Evolutionary conservation across 2,329 filamentous ascomycete species (phyloP), one percentile per base, ranked within the genome.

Genomic region (Aspergillus pseudoglaucus): DNA sequence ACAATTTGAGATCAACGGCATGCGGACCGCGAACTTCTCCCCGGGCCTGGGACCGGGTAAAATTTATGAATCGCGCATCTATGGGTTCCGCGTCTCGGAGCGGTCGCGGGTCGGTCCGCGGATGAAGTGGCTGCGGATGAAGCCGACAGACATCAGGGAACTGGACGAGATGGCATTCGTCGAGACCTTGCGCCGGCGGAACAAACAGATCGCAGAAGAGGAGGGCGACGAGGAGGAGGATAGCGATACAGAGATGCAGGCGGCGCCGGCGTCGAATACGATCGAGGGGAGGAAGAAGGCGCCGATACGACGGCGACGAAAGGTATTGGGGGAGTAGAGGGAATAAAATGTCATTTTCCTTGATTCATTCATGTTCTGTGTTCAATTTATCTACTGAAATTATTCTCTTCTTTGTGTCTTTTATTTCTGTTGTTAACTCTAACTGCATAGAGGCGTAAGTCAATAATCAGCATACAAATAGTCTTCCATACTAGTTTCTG

Each of bases 1-100:
- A 56, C 78, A 78, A 2, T 52, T 70, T 12, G 66, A 69, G 50
- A 82, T 97, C 60, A 97, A 98, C 67, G 93, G 93, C 61, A 83
- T 96, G 61, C 84, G 88, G 54, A 81, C 87, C 4, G 80, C 83
- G 59, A 98, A 97, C 67, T 85, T 96, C 55, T 90, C 87, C 1
- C 90, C 93, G 0, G 89, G 90, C 1, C 77, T 98, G 2, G 93
- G 93, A 9, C 75, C 75, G 43, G 82, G 83, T 50, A 89, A 84
- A 66, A 88, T 96, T 60, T 97, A 97, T 71, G 89, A 96, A 65
- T 90, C 93, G 50, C 87, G 85, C 57, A 97, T 98, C 66, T 98
- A 97, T 70, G 93, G 93, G 23, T 98, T 98, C 75, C 82, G 87
- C 52, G 93, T 98, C 18, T 91, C 88, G 15, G 93, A 97, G 69